phyloP scores from a whole-genome alignment of 768 basidiomycete genomes.

The Clitopilus hobsonii region DNA sequence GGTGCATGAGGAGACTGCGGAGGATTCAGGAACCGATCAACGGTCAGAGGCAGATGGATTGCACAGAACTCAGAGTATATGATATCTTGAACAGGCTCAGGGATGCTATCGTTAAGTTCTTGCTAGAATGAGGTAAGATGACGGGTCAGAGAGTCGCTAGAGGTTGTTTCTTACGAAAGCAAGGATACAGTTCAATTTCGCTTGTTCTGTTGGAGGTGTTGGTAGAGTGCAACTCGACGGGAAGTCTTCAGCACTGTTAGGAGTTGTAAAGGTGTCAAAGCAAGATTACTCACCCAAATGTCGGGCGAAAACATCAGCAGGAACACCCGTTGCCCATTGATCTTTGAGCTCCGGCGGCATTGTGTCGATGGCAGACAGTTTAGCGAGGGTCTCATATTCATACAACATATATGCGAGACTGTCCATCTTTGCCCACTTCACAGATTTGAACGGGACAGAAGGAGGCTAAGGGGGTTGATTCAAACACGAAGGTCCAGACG shows the following conservation, averaged over 20 bases:
- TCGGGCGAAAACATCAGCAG: neutral
- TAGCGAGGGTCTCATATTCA: neutral
- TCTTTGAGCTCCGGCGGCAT: neutral
- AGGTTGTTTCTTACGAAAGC: neutral
- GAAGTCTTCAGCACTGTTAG: neutral
- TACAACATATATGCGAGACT: neutral
- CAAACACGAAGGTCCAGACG: too few species aligned
- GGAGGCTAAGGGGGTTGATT: too few species aligned
- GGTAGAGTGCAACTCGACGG: neutral
- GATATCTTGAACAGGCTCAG: constrained; percentile 6
- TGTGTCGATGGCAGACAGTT: neutral
- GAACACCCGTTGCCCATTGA: neutral
- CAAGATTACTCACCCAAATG: neutral
- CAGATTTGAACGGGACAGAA: too few species aligned
- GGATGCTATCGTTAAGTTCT: neutral
- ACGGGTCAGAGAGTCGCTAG: neutral
- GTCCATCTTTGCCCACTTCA: neutral
- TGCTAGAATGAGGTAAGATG: neutral
- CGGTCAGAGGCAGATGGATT: constrained; percentile 13
- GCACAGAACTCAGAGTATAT: constrained; percentile 14
- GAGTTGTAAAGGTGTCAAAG: neutral
- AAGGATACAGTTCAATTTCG: neutral
- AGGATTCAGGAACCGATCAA: constrained; percentile 10
- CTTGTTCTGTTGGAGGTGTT: neutral
- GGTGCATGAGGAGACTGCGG: neutral